These are phyloP conservation scores for Thelonectria discophora DNA, from an alignment of 2,329 filamentous ascomycete genomes.

Conservation along the genomic window DNA sequence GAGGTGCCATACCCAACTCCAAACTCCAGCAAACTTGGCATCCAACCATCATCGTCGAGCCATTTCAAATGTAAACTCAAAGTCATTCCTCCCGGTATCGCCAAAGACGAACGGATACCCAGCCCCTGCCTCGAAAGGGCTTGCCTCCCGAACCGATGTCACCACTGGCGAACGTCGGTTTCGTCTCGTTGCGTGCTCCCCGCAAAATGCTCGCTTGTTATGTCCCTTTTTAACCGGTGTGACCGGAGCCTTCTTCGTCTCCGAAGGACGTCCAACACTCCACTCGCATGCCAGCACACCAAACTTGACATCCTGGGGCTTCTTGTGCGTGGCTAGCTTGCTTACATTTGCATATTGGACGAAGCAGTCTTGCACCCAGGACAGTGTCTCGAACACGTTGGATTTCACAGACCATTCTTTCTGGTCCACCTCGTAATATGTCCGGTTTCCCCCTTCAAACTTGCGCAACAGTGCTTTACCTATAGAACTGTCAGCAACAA, in stretches of 20 bases:
- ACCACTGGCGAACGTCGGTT: slow-evolving; percentile 26
- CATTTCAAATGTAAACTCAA: slow-evolving; percentile 41
- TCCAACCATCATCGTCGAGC: slow-evolving; percentile 13
- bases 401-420: slow-evolving; percentile 49
- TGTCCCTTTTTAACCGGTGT: slow-evolving; percentile 38
- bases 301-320: slow-evolving; percentile 52
- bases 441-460: slow-evolving; percentile 37
- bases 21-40: slow-evolving; percentile 21
- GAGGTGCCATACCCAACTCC: slow-evolving; percentile 10
- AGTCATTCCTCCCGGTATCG: slow-evolving; percentile 28
- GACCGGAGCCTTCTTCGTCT: slow-evolving; percentile 17
- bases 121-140: slow-evolving; percentile 16
- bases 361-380: slow-evolving; percentile 52
- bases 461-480: slow-evolving; percentile 14
- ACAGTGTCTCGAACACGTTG: slow-evolving; percentile 46
- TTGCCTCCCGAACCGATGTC: slow-evolving; percentile 2
- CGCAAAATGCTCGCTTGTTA: slow-evolving; percentile 41
- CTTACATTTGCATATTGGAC: slow-evolving; percentile 49
- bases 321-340: slow-evolving; percentile 43
- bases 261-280: slow-evolving; percentile 39
- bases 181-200: slow-evolving; percentile 35
- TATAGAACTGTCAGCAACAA: slow-evolving; percentile 24
- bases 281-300: slow-evolving; percentile 55
- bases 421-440: slow-evolving; percentile 48
- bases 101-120: slow-evolving; percentile 39